Base-by-base conservation (phyloP, 352 stramenopile genomes). In the Aphanomyces cochlioides region DNA sequence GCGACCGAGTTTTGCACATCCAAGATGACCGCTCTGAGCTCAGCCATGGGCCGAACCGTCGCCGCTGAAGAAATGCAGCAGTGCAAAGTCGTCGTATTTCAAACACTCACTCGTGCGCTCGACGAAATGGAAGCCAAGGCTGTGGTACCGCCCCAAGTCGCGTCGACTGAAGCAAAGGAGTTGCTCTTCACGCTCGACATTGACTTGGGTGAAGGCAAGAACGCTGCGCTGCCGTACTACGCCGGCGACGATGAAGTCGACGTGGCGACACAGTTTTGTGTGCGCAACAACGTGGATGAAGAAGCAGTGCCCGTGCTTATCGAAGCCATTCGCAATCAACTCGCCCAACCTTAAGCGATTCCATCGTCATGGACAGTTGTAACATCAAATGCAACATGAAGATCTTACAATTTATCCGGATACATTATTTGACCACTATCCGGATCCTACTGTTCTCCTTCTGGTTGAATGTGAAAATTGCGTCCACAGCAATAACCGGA, bases 111-210 rank as follows among this genome's bases (percentile, higher is more conserved):
- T 7, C 19, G 36, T 34, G 38, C 37, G 5, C 50, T 47, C 47
- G 69, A 53, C 56, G 28, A 70, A 13, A 38, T 6, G 15, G 60
- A 10, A 57, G 38, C 48, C 36, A 47, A 6, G 15, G 57, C 37
- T 40, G 73, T 64, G 34, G 48, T 17, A 61, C 70, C 45, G 19
- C 64, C 19, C 48, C 77, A 40, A 41, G 65, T 45, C 66, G 76
- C 47, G 47, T 71, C 13, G 71, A 75, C 71, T 72, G 77, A 5
- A 67, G 79, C 37, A n/a, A 17, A 21, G 10, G 38, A 38, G 1
- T 38, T 86, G 40, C 74, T 92, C n/a, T 80, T 92, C 56, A 87
- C 84, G 21, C 69, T 93, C 17, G 84, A 93, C 57, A 84, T 93
- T 56, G 77, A 88, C 59, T 79, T 92, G 56, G 77, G 78, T 28